Evolutionary conservation across 192 early-diverging fungal species (phyloP).

Genomic region (Phycomyces nitens): DNA sequence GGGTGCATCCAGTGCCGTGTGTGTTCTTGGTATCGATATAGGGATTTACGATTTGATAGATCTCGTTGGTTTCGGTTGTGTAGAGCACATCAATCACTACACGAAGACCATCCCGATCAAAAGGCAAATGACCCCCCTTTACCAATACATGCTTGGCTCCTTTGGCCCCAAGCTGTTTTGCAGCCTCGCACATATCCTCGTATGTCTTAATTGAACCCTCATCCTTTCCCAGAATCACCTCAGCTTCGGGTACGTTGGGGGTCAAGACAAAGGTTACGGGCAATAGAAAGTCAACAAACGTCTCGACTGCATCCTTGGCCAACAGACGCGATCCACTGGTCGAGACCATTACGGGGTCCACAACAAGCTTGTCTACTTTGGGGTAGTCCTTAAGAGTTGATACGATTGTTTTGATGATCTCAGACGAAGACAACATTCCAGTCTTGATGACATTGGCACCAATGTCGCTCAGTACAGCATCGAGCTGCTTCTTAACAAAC

Average conservation of each 20-base stretch:
- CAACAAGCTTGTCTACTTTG: constrained; percentile 45
- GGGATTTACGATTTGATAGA: constrained; percentile 48
- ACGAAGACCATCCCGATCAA: constrained; percentile 24
- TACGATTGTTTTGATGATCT: constrained; percentile 62
- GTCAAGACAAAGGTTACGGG: constrained; percentile 73
- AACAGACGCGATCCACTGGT: constrained; percentile 68
- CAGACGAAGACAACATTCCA: constrained; percentile 70
- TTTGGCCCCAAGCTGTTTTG: constrained; percentile 46
- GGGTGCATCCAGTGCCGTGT: constrained; percentile 87
- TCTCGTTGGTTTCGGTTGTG: constrained; percentile 30
- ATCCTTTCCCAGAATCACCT: constrained; percentile 49
- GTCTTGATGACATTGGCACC: constrained; percentile 73
- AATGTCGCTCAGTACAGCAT: constrained; percentile 73
- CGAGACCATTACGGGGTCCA: constrained; percentile 89
- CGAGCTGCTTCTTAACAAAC: constrained; percentile 68
- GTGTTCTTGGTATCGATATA: constrained; percentile 68
- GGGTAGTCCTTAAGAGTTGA: constrained; percentile 37
- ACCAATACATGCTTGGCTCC: constrained; percentile 62
- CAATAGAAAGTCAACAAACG: constrained; percentile 53
- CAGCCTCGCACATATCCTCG: constrained; percentile 60
- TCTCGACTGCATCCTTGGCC: constrained; percentile 52
- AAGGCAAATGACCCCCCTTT: constrained; percentile 81
- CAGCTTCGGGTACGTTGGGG: constrained; percentile 83
- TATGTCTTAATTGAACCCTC: constrained; percentile 45
- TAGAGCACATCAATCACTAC: constrained; percentile 65